A percentile compares a stretch with the other conserved stretches of the same genome.
phyloP scores from a whole-genome alignment of 2,329 filamentous ascomycete species.

The Claviceps humidiphila region DNA sequence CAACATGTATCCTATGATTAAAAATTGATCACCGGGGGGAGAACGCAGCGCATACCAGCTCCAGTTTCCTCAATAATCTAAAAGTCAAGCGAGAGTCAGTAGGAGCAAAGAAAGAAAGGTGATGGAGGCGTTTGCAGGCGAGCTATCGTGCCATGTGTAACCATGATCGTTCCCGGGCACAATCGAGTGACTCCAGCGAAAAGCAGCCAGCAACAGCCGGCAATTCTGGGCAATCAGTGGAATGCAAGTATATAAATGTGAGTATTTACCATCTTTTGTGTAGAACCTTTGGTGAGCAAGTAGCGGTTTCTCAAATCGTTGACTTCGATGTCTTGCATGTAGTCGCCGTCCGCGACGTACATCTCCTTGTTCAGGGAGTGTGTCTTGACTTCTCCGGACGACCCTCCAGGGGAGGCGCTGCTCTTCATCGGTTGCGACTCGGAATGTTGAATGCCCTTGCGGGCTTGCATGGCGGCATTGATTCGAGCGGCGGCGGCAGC shows the following conservation, averaged over 20 bases:
- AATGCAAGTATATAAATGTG: slow-evolving; percentile 31
- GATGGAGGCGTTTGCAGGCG: slow-evolving; percentile 32
- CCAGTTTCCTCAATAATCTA: slow-evolving; percentile 99
- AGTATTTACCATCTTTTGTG: slow-evolving; percentile 98
- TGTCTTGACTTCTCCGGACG: slow-evolving; percentile 5
- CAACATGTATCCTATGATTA: slow-evolving; percentile 34
- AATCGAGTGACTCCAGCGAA: neutral
- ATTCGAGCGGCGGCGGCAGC: slow-evolving; percentile 83
- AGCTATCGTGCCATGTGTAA: slow-evolving; percentile 62
- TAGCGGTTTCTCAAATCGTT: slow-evolving; percentile 96
- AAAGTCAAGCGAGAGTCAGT: slow-evolving; percentile 79
- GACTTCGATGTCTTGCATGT: slow-evolving; percentile 97
- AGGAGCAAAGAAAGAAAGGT: slow-evolving; percentile 59
- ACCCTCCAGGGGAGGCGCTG: neutral
- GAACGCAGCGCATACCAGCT: slow-evolving; percentile 70
- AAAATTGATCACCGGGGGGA: slow-evolving; percentile 14
- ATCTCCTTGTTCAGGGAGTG: slow-evolving; percentile 40
- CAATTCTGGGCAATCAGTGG: slow-evolving; percentile 25
- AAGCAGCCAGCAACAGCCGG: slow-evolving; percentile 18
- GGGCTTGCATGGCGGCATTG: slow-evolving; percentile 70
- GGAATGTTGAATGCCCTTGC: slow-evolving; percentile 81
- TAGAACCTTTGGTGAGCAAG: slow-evolving; percentile 89
- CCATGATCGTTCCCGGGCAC: slow-evolving; percentile 43
- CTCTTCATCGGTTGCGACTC: slow-evolving; percentile 68
- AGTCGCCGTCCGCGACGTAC: slow-evolving; percentile 93